Conservation (phyloP, 2,329 filamentous ascomycete species). For the Colletotrichum gigasporum region DNA sequence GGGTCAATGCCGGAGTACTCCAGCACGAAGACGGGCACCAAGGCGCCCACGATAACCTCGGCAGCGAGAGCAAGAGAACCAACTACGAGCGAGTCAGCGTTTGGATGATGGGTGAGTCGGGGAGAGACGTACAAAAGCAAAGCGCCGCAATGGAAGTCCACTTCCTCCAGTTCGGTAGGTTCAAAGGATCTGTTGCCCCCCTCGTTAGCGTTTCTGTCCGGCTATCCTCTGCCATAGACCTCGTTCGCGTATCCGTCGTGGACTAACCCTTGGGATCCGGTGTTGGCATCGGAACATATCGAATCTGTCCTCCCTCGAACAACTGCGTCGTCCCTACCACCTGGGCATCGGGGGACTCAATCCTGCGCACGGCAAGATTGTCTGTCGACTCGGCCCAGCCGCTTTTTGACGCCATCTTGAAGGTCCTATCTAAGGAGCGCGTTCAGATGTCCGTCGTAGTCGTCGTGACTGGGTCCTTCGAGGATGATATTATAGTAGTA, state of each 20-base stretch:
- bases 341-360: slow-evolving; percentile 34
- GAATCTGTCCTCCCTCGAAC: slow-evolving; percentile 33
- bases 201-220: slow-evolving; percentile 2
- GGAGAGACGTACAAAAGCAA: slow-evolving; percentile 40
- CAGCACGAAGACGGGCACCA: slow-evolving; percentile 45
- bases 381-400: slow-evolving; percentile 35
- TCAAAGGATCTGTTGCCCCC: slow-evolving; percentile 39
- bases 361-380: slow-evolving; percentile 32
- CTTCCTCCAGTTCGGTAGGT: slow-evolving; percentile 42
- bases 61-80: slow-evolving; percentile 31
- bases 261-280: slow-evolving; percentile 41
- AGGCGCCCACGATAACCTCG: slow-evolving; percentile 39
- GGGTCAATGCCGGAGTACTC: slow-evolving; percentile 45
- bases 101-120: no score
- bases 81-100: slow-evolving; percentile 10
- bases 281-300: slow-evolving; percentile 39
- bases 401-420: slow-evolving; percentile 30
- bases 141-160: slow-evolving; percentile 40
- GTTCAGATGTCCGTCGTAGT: neutral
- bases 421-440: slow-evolving; percentile 1
- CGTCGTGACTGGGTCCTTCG: neutral
- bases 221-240: neutral
- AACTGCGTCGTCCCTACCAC: slow-evolving; percentile 38
- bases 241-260: neutral
- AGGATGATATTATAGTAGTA: neutral